Evolutionary conservation across 2,329 filamentous ascomycete species (phyloP).

Genomic region (Lasiodiplodia citricola): DNA sequence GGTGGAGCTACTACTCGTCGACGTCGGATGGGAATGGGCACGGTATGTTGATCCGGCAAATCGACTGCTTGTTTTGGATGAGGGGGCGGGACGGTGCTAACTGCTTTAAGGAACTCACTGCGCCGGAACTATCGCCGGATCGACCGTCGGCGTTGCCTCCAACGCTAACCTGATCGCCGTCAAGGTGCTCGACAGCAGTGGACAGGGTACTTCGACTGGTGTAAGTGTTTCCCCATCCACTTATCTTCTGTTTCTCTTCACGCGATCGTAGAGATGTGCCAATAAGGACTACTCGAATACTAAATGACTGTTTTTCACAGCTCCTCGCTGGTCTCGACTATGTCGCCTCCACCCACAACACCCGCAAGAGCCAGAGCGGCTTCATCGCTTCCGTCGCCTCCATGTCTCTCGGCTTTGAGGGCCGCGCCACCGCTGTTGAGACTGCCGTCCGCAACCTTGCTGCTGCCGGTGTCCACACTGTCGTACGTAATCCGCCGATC

Average conservation of each 20-base stretch:
- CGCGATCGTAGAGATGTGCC: not conserved
- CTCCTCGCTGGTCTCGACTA: conserved; percentile 56
- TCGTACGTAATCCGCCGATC: not conserved
- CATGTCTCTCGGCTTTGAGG: conserved; percentile 50
- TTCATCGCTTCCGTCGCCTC: conserved; percentile 54
- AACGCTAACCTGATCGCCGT: conserved; percentile 43
- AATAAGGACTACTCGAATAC: not conserved
- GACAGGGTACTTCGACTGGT: conserved; percentile 9
- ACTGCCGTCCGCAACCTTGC: conserved; percentile 42
- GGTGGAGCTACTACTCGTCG: conserved; percentile 4
- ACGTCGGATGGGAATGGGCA: conserved; percentile 20
- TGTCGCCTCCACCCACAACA: conserved; percentile 51
- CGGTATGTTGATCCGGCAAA: not conserved
- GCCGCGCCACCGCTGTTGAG: conserved; percentile 43
- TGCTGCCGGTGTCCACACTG: conserved; percentile 47
- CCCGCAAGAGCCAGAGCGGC: conserved; percentile 42
- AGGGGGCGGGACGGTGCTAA: not conserved
- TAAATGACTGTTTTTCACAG: not conserved
- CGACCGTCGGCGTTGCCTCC: conserved; percentile 43
- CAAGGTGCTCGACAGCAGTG: conserved; percentile 40
- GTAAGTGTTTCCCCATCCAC: not conserved
- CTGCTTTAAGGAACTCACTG: conserved; percentile 38
- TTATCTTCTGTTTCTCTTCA: not conserved
- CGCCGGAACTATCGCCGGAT: conserved; percentile 42
- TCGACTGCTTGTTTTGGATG: no score